Evolutionary conservation across 1,139 yeast species (phyloP).

Genomic region (Geotrichum carabidarum): DNA sequence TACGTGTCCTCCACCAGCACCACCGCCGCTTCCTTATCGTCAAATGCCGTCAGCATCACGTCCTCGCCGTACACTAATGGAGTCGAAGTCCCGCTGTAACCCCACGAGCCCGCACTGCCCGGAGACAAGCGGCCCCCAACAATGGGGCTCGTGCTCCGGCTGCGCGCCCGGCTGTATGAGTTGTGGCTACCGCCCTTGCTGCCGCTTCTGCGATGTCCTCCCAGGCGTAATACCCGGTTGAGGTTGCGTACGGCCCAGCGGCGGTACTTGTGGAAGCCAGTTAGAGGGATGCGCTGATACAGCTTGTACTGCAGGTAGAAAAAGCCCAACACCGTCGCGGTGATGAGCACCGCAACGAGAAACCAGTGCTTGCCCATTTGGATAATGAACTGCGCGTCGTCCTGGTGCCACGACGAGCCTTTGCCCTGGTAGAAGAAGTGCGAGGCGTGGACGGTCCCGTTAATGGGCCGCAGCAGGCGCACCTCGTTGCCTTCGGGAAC

Average conservation of each 20-base stretch:
- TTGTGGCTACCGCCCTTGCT: not conserved
- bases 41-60: not conserved
- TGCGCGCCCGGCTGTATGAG: not conserved
- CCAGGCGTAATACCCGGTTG: not conserved
- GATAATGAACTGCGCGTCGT: slow-evolving; percentile 74
- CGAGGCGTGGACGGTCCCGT: slow-evolving; percentile 31
- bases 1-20: not conserved
- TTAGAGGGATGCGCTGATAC: slow-evolving; percentile 33
- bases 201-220: not conserved
- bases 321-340: slow-evolving; percentile 51
- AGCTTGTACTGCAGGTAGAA: slow-evolving; percentile 61
- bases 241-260: not conserved
- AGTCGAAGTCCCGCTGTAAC: not conserved
- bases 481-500: slow-evolving; percentile 30
- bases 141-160: slow-evolving; percentile 7
- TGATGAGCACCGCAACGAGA: slow-evolving; percentile 64
- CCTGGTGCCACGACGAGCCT: slow-evolving; percentile 87
- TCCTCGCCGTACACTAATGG: not conserved
- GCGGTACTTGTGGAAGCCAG: slow-evolving; percentile 3
- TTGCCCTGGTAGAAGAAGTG: slow-evolving; percentile 61
- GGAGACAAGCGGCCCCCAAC: not conserved
- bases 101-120: not conserved
- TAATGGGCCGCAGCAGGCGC: slow-evolving; percentile 69
- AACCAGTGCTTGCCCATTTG: slow-evolving; percentile 65
- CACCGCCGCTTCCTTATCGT: not conserved